Evolutionary conservation across 208 protist species (phyloP), one percentile per base, ranked within the genome.

Genomic region (Wallacemonas sp.): DNA sequence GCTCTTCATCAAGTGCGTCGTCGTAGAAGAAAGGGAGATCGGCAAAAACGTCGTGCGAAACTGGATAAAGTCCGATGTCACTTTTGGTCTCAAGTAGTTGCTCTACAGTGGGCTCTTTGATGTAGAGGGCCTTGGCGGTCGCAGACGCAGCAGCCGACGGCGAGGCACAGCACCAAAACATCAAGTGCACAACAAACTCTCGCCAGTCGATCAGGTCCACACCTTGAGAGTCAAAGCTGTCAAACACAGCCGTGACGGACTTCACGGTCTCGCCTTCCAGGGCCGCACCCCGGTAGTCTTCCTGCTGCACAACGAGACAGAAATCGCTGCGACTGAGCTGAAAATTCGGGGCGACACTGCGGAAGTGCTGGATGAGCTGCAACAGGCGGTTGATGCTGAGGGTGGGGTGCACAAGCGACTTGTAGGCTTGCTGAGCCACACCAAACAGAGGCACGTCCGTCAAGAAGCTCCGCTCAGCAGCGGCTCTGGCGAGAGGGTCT

Each of bases 201-300:
- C 91, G 68, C 91, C 91, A 96, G 70, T 96, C 91, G 26, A 94
- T 80, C 15, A 89, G 62, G 30, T 85, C 91, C 27, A 62, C 78
- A 22, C 22, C 66, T 24, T 74, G 58, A 14, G 62, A 36, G 68
- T 96, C 91, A 66, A 96, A 94, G 21, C 63, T 26, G 8, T 42
- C 28, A 63, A 96, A 96, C 26, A 96, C 62, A 54, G 84, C 81
- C 33, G 70, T 56, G 6, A 62, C 34, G 4, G 79, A 72, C 30
- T 69, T 68, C 14, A 86, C 49, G 11, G 46, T 46, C 19, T 62
- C 62, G 38, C 41, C 27, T 17, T 62, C 65, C 12, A 60, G 60
- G 0, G 58, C 75, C 0, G 83, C 82, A 26, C 75, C 80, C 0
- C 74, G 62, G 74, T 93, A 94, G 72, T 93, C 85, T 5, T 41